Conservation (phyloP, 108 stramenopile species). For the Cyclostephanos invisitatus region DNA sequence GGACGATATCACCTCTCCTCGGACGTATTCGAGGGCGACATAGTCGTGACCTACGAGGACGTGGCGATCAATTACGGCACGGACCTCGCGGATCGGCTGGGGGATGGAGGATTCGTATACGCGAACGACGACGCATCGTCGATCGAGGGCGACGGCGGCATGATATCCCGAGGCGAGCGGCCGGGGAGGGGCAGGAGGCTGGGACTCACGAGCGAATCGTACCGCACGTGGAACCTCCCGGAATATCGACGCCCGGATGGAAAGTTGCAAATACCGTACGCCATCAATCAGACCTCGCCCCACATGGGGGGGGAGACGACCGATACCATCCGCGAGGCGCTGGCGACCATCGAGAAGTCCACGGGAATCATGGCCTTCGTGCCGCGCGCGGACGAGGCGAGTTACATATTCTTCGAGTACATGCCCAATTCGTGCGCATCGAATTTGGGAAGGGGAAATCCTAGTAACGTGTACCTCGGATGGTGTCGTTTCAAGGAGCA, state of each 20-base stretch:
- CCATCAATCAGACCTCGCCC: constrained; percentile 8
- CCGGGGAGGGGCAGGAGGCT: neutral
- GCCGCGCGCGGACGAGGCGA: constrained; percentile 6
- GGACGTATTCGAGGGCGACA: constrained; percentile 30
- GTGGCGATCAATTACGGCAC: constrained; percentile 22
- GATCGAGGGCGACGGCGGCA: neutral
- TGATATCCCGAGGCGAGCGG: neutral
- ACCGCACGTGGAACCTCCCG: constrained; percentile 10
- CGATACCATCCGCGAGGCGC: constrained; percentile 22
- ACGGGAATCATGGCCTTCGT: constrained; percentile 38
- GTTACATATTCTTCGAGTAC: constrained; percentile 41
- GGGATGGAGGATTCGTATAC: constrained; percentile 27
- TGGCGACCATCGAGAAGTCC: constrained; percentile 32
- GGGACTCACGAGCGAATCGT: constrained; percentile 21
- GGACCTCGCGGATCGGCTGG: constrained; percentile 21
- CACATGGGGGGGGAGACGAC: constrained; percentile 24
- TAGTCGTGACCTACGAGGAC: constrained; percentile 26
- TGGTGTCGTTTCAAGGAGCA: constrained; percentile 28
- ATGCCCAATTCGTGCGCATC: constrained; percentile 20
- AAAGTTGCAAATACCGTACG: constrained; percentile 26
- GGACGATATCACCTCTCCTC: neutral
- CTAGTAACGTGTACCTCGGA: constrained; percentile 32
- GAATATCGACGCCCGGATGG: constrained; percentile 3
- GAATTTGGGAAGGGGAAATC: constrained; percentile 25
- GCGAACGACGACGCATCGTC: constrained; percentile 15